A percentile compares a stretch with the other conserved stretches of the same genome.
Evolutionary conservation across 768 basidiomycete species (phyloP).

Genomic region (Aureoboletus auriporus): DNA sequence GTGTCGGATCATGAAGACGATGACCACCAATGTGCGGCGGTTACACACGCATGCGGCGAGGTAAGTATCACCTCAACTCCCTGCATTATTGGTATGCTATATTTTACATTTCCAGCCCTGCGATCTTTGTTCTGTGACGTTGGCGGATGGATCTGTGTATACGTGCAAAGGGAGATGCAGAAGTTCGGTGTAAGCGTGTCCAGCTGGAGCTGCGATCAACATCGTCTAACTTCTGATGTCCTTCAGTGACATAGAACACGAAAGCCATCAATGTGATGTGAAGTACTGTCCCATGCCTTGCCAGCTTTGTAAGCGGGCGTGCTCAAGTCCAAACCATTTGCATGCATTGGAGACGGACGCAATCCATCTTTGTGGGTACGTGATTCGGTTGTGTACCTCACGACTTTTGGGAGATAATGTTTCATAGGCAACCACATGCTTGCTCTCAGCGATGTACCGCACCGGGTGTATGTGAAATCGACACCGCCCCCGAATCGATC

Average conservation of each 20-base stretch:
- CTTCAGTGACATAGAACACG: conserved; percentile 44
- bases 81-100: neutral
- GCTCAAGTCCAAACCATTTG: conserved; percentile 44
- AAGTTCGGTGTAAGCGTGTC: conserved; percentile 35
- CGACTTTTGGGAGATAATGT: conserved; percentile 1
- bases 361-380: conserved; percentile 58
- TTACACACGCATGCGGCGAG: conserved; percentile 52
- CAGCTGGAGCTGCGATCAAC: neutral
- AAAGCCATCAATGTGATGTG: conserved; percentile 45
- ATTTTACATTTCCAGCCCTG: conserved; percentile 36
- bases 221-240: neutral
- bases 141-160: conserved; percentile 26
- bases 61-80: conserved; percentile 24
- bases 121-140: conserved; percentile 28
- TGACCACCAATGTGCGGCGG: conserved; percentile 50
- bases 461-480: conserved; percentile 53
- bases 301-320: conserved; percentile 52
- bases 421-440: conserved; percentile 41
- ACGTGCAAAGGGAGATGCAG: conserved; percentile 42
- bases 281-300: conserved; percentile 52
- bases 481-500: conserved; percentile 51
- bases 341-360: conserved; percentile 41
- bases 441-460: conserved; percentile 43
- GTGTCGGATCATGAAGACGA: conserved; percentile 43
- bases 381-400: neutral